A percentile compares a stretch with the other conserved stretches of the same genome.
Conservation (phyloP, 192 early-diverging fungal species). For the Geranomyces variabilis region DNA sequence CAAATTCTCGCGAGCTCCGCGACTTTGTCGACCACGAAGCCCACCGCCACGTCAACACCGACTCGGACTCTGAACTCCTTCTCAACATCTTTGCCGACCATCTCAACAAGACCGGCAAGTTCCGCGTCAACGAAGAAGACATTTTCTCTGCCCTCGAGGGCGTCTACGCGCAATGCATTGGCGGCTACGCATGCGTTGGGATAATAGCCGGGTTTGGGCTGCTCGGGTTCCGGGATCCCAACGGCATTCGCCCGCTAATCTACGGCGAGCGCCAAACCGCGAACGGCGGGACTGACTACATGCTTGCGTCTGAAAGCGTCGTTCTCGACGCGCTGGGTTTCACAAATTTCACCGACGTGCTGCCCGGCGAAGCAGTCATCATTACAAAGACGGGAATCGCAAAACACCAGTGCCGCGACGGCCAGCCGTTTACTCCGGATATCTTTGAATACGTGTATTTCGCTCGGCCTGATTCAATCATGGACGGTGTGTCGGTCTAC, state of each 20-base stretch:
- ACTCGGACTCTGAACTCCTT: constrained; percentile 98
- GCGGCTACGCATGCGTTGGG: constrained; percentile 92
- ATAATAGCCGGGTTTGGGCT: constrained; percentile 99
- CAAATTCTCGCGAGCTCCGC: constrained; percentile 88
- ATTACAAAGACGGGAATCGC: constrained; percentile 79
- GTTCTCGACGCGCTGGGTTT: constrained; percentile 89
- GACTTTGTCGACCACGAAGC: constrained; percentile 90
- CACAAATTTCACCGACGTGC: constrained; percentile 85
- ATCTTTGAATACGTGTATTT: constrained; percentile 99
- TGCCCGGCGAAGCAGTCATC: constrained; percentile 93
- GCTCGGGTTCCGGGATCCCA: constrained; percentile 86
- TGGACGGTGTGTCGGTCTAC: constrained; percentile 99
- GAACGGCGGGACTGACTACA: constrained; percentile 84
- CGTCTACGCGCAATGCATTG: constrained; percentile 80
- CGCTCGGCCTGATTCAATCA: constrained; percentile 97
- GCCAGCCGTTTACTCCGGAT: constrained; percentile 79
- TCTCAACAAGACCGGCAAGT: constrained; percentile 96
- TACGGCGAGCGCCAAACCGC: constrained; percentile 77
- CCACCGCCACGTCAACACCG: constrained; percentile 99
- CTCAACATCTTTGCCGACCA: constrained; percentile 98
- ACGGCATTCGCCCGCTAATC: constrained; percentile 95
- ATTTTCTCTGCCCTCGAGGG: constrained; percentile 90
- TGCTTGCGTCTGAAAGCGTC: constrained; percentile 98
- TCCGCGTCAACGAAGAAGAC: constrained; percentile 96
- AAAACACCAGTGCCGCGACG: constrained; percentile 56